Base-by-base conservation (phyloP, 1,284 basidiomycete genomes). In the Uromyces viciae-fabae region DNA sequence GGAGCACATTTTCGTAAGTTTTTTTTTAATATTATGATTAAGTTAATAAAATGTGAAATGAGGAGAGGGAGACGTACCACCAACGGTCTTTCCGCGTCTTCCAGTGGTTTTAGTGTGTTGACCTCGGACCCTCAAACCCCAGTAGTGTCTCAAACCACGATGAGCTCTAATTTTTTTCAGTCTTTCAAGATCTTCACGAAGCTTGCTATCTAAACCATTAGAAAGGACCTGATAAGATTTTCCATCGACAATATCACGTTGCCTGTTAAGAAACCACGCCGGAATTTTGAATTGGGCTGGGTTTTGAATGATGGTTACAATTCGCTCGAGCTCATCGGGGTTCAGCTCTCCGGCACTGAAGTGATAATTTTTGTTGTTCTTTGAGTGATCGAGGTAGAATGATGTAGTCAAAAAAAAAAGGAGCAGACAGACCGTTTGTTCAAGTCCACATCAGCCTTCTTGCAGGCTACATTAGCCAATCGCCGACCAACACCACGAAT, bases 91-190 rank as follows among this genome's bases (percentile, higher is more conserved):
- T 68, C 87, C 86, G 42, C 86, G 84, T 52, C 87, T 85, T 92
- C 94, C 94, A 83, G 97, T 99, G 81, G 97, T 99, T 90, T 98
- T 98, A 85, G 96, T 99, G 91, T 99, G 96, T 87, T 99, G 97
- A 87, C 96, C 96, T 86, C 97, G 85, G 73, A 87, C 87, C 49
- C 81, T 77, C 58, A 81, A 89, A 84, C 94, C 93, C 94, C 95
- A 97, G 90, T 91, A 95, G 88, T 99, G 96, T 87, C 97, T 90
- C 84, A 99, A 90, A 90, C 97, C 96, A 89, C 97, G 92, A 88
- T 99, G 97, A 81, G 95, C 94, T 85, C 95, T 92, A 87, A 99
- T 99, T 91, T 99, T 99, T 93, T 99, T 99, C 88, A 99, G 88
- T 83, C 97, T 91, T 90, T 99, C 97, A 82, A 99, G 90, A 88